Conservation (phyloP, 2,329 filamentous ascomycete species). For the Epichloe aotearoae region DNA sequence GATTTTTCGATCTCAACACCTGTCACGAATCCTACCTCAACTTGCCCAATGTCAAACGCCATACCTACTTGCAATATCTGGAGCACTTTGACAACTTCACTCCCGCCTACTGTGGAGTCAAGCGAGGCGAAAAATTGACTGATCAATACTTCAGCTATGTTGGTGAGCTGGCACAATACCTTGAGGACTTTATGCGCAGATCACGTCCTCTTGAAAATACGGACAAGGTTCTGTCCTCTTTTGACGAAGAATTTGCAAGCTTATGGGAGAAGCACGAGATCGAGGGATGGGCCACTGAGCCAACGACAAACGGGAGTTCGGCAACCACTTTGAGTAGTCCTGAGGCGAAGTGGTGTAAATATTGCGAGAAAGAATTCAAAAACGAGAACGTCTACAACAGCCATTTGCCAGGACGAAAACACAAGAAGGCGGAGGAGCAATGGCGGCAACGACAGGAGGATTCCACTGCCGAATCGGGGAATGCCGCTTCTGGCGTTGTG, state of each 20-base stretch:
- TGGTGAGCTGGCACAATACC: conserved; percentile 63
- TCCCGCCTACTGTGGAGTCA: conserved; percentile 59
- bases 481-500: conserved; percentile 12
- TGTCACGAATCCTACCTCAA: conserved; percentile 86
- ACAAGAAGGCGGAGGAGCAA: conserved; percentile 61
- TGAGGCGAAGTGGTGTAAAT: conserved; percentile 75
- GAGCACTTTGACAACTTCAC: conserved; percentile 82
- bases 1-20: conserved; percentile 77
- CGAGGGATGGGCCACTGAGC: conserved; percentile 60
- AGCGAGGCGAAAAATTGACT: conserved; percentile 72
- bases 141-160: conserved; percentile 90
- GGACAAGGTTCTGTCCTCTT: conserved; percentile 59
- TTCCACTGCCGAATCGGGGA: conserved; percentile 16
- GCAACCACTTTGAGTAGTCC: conserved; percentile 21
- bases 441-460: conserved; percentile 37
- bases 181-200: conserved; percentile 77
- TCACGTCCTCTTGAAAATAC: conserved; percentile 78
- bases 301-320: conserved; percentile 16
- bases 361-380: conserved; percentile 89
- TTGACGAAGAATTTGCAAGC: conserved; percentile 73
- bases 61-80: conserved; percentile 86
- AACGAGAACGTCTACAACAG: conserved; percentile 90
- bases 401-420: conserved; percentile 78
- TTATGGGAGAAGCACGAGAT: conserved; percentile 72
- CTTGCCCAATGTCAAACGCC: conserved; percentile 68